Evolutionary conservation across 2,329 filamentous ascomycete genomes (phyloP).

Genomic region (Calonectria pseudoreteaudii): DNA sequence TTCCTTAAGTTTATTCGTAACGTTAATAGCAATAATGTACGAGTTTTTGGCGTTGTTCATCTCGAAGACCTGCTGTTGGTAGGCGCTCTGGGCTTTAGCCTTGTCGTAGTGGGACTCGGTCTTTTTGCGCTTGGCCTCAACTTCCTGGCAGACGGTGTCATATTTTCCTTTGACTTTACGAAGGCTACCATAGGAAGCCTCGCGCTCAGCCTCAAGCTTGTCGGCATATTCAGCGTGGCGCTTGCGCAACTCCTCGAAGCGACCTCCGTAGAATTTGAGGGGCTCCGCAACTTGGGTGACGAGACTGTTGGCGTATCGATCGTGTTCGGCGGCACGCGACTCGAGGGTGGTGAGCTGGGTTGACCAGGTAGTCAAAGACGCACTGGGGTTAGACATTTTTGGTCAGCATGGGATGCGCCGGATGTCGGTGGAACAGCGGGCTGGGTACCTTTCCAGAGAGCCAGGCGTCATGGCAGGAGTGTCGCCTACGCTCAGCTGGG

Average conservation of each 20-base stretch:
- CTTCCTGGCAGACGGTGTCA: conserved; percentile 91
- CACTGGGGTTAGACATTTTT: conserved; percentile 61
- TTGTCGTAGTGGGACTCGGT: conserved; percentile 95
- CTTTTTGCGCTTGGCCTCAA: conserved; percentile 95
- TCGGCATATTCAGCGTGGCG: conserved; percentile 88
- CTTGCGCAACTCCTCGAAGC: conserved; percentile 94
- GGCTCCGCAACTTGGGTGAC: conserved; percentile 87
- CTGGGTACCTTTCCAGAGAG: conserved; percentile 82
- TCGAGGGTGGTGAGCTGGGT: conserved; percentile 94
- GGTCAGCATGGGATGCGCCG: conserved; percentile 36
- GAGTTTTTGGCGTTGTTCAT: conserved; percentile 99
- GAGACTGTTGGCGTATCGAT: conserved; percentile 83
- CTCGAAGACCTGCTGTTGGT: conserved; percentile 90
- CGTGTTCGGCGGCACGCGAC: conserved; percentile 87
- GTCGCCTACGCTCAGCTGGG: conserved; percentile 91
- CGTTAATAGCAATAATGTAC: conserved; percentile 96
- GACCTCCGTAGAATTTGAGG: conserved; percentile 76
- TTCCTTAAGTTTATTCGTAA: conserved; percentile 97
- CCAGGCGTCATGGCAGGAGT: conserved; percentile 93
- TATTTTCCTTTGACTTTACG: conserved; percentile 95
- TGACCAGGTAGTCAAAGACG: conserved; percentile 96
- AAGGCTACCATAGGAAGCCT: conserved; percentile 84
- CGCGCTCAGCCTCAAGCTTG: conserved; percentile 90
- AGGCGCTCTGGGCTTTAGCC: conserved; percentile 88
- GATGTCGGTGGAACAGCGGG: background rate